A percentile compares a stretch with the other conserved stretches of the same genome.
These are phyloP conservation scores for Coemansia sp. DNA, from an alignment of 192 early-diverging fungal genomes.

Conservation along the genomic window DNA sequence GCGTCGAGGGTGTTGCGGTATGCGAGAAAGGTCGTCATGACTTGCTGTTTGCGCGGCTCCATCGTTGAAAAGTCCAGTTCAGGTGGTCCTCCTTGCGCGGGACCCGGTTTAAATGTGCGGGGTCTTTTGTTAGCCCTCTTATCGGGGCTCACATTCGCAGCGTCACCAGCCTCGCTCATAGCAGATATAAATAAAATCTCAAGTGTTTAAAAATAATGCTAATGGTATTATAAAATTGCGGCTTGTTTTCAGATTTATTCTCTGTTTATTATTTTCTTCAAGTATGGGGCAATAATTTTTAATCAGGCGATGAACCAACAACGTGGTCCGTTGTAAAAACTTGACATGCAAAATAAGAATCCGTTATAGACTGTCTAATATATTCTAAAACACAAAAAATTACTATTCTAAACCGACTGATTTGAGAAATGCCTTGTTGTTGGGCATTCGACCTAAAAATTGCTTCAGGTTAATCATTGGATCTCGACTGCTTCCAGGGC, in stretches of 20 bases:
- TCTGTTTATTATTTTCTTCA: no score
- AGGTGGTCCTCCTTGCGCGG: background rate
- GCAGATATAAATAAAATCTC: background rate
- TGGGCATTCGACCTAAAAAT: conserved; percentile 11
- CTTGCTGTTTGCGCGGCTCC: conserved; percentile 10
- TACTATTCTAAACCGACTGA: background rate
- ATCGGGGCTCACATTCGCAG: background rate
- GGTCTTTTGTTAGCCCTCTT: background rate
- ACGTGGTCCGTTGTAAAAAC: no score
- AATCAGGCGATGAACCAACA: no score
- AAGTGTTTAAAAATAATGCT: no score
- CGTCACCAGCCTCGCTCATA: background rate
- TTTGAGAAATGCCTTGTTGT: conserved; percentile 13
- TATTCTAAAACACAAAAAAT: background rate
- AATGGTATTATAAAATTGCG: no score
- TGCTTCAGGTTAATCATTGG: background rate
- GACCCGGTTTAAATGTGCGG: background rate
- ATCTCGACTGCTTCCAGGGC: conserved; percentile 6
- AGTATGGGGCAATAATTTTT: no score
- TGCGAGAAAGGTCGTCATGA: conserved; percentile 17
- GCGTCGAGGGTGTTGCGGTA: conserved; percentile 41
- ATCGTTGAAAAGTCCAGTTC: conserved; percentile 9
- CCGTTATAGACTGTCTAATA: background rate
- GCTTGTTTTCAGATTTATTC: no score
- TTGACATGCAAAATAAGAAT: no score